Conservation (phyloP, 2,329 filamentous ascomycete species). For the Didymella pinodella region DNA sequence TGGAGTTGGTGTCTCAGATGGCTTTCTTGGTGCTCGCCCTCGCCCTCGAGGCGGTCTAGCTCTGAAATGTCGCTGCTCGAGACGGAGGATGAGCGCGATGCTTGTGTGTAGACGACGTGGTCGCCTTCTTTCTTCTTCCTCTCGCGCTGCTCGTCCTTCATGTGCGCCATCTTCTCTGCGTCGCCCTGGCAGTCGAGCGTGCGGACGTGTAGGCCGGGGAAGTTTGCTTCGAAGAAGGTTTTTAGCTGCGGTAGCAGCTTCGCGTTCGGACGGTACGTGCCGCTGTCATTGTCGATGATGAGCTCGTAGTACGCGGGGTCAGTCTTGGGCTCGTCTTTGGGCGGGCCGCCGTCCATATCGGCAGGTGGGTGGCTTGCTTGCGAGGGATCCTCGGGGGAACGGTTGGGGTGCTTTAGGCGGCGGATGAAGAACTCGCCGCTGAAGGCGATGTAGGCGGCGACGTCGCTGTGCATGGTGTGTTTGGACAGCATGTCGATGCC, state of each 20-base stretch:
- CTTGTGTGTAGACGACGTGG: constrained; percentile 63
- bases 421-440: constrained; percentile 93
- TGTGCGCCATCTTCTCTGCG: constrained; percentile 72
- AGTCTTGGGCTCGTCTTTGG: constrained; percentile 53
- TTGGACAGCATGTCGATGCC: constrained; percentile 93
- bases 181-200: constrained; percentile 77
- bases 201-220: constrained; percentile 78
- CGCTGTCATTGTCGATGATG: constrained; percentile 93
- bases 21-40: constrained; percentile 30
- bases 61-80: constrained; percentile 64
- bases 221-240: constrained; percentile 72
- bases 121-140: constrained; percentile 71
- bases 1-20: constrained; percentile 44
- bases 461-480: constrained; percentile 96
- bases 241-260: constrained; percentile 75
- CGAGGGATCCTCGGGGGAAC: constrained; percentile 44
- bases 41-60: constrained; percentile 54
- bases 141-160: constrained; percentile 79
- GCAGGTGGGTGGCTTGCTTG: constrained; percentile 61
- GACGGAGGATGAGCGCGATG: constrained; percentile 56
- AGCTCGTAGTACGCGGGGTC: constrained; percentile 77
- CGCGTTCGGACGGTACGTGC: constrained; percentile 89
- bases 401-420: constrained; percentile 63
- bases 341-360: constrained; percentile 58
- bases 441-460: constrained; percentile 88